Evolutionary conservation across 345 rosid genomes (phyloP).

Genomic region (Trapa incisa): DNA sequence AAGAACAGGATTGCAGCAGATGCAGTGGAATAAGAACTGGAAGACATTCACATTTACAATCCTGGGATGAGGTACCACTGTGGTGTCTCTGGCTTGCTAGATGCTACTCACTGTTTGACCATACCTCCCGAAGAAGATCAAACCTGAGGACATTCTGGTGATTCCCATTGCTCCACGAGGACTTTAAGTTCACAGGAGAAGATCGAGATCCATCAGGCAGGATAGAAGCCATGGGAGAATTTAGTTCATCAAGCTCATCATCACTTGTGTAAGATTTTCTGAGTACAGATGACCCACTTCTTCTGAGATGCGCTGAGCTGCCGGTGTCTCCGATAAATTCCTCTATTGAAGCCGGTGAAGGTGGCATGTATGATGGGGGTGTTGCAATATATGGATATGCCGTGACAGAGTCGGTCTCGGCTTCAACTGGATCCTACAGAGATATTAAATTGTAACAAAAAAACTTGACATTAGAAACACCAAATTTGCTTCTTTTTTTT

Average conservation of each 20-base stretch:
- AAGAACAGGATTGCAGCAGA: background rate
- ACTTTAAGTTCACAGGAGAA: slow-evolving; percentile 20
- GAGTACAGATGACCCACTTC: slow-evolving; percentile 44
- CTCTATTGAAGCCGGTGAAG: slow-evolving; percentile 41
- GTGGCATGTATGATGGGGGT: slow-evolving; percentile 45
- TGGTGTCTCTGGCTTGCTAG: background rate
- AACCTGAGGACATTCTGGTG: slow-evolving; percentile 39
- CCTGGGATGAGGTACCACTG: background rate
- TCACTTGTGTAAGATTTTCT: slow-evolving; percentile 75
- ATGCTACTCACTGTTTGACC: slow-evolving; percentile 44
- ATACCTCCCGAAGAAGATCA: slow-evolving; percentile 65
- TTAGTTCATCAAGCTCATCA: slow-evolving; percentile 82
- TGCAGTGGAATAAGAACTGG: background rate
- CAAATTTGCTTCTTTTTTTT: too few species aligned
- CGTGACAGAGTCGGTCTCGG: slow-evolving; percentile 26
- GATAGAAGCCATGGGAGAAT: slow-evolving; percentile 52
- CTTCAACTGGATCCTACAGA: slow-evolving; percentile 33
- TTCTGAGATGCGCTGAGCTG: too few species aligned
- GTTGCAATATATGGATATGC: slow-evolving; percentile 48
- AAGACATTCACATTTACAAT: slow-evolving; percentile 18
- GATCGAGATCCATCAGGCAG: slow-evolving; percentile 21
- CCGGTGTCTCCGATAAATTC: slow-evolving; percentile 29
- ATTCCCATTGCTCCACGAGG: slow-evolving; percentile 15
- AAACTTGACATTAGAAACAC: background rate
- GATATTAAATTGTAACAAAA: background rate